Base-by-base conservation (phyloP, 768 basidiomycete genomes). In the Phylloporus scabripes region DNA sequence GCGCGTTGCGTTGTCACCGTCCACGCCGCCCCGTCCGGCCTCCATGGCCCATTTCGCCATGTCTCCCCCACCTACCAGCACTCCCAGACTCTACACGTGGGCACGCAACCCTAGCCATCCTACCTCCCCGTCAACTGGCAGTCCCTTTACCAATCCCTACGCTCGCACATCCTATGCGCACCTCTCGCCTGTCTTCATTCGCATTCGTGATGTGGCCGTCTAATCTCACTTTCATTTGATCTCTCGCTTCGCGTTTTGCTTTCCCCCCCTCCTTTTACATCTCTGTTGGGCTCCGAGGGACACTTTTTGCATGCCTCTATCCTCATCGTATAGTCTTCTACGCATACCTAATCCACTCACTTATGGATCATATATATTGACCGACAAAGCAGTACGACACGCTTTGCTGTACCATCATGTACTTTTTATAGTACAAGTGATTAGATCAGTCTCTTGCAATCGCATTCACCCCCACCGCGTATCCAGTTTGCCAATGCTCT, bases 91-190 rank as follows among this genome's bases (percentile, higher is more conserved):
- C 26, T 82, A 82, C 60, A 68, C 74, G 1, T 83, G 82, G 82
- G 53, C 67, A n/a, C 47, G 58, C 61, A 46, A 60, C 60, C 50
- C 68, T 63, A 34, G 45, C 52, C 23, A 73, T 70, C 39, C 78
- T 68, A 9, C 65, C 63, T 48, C 65, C 59, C 52, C 59, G 46
- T 51, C 67, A 53, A 47, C 64, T 20, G 70, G 73, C n/a, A 57
- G 69, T 11, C 82, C 79, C 7, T 73, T 85, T 45, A 75, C 78
- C 44, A 84, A 83, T 59, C 74, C 76, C 38, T 70, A 63, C 45
- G 81, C 81, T 8, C 78, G 82, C 58, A 72, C 78, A 64, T 81
- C 82, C 18, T 75, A 77, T 34, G 66, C 77, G n/a, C 79, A 77
- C 51, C 73, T 84, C 53, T 70, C 74, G 1, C 70, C 79, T 4